Evolutionary conservation across 202 grass and related monocot genomes (phyloP), one percentile per base, ranked within the genome.

Genomic region (Schoenoplectus tabernaemontani): DNA sequence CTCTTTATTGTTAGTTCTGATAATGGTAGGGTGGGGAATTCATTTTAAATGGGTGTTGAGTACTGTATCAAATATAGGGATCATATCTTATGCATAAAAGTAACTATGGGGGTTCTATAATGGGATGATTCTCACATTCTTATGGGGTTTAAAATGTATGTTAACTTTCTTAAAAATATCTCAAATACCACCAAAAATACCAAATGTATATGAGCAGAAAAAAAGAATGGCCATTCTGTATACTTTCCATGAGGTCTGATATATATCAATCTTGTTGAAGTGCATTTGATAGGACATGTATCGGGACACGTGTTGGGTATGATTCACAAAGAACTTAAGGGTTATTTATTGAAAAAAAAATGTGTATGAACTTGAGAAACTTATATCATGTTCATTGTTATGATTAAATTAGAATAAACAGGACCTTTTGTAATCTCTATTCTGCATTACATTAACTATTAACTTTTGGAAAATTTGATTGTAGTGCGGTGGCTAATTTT

Each of bases 401-500:
- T 75, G 38, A 15, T 71, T 48, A 75, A 54, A 75, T 75, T 50
- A 23, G 9, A 51, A 77, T 37, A 77, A 30, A 34, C 48, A 57
- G 20, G 46, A 54, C 51, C 6, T 13, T n/a, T 59, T 70, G 43
- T n/a, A 15, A 54, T 61, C 12, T 36, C 26, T 32, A 16, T 47
- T 37, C n/a, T 43, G 47, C 19, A 59, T 41, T 60, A 30, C 37
- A 81, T 1, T 33, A 81, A 78, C 11, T 26, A 73, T 83, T 64
- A 89, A 67, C 64, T 59, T 2, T 70, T 82, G 50, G 50, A 63
- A 70, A 68, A 65, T 87, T 56, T 88, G 2, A 51, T 80, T 91
- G 66, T 51, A 97, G 95, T 83, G 80, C 87, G 33, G 85, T 97
- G 84, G 83, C 81, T 72, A 84, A 89, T 89, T 86, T 90, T 75